Base-by-base conservation (phyloP, 2,329 filamentous ascomycete species). In the Phialocephala sp. region DNA sequence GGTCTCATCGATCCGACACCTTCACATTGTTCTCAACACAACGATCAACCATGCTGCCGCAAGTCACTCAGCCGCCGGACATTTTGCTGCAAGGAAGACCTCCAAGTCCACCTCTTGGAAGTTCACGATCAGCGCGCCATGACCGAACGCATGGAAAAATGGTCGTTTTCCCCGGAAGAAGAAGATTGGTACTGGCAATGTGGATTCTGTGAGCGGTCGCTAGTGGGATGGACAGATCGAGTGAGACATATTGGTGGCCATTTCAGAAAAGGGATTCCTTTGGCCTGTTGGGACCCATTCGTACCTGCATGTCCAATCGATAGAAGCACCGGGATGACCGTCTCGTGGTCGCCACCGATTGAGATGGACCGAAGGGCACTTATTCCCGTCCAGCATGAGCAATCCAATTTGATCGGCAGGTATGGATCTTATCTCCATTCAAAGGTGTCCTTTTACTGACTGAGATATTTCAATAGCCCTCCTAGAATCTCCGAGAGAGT, bases 241-340 rank as follows among this genome's bases (percentile, higher is more conserved):
- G 45, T 41, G 8, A 52, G 37, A 20, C 59, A 61, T 61, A 61
- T 61, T 39, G 59, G 59, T 15, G 12, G 22, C 18, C 59, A 61
- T 18, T 61, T 61, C 24, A 24, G 39, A 22, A 14, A 36, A n/a
- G 59, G 59, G 39, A 18, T 61, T 18, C 18, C 47, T 1, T 39
- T 61, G 32, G n/a, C 35, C 9, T 54, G n/a, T 37, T 61, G 59
- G 59, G 59, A 61, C 39, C 59, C 59, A 35, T 39, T 54, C 18
- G 36, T 36, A 1, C 27, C 59, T 24, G 8, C 59, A 20, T 50
- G 37, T 52, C 59, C 59, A 20, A 22, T 61, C 11, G 24, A 50
- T 52, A 47, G 47, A 52, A 20, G 22, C 32, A 61, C 59, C 1
- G 24, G 43, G 1, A 24, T 12, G 18, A 11, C 18, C 15, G 27